phyloP scores from a whole-genome alignment of 331 rosid species.

The Malus hybrid region DNA sequence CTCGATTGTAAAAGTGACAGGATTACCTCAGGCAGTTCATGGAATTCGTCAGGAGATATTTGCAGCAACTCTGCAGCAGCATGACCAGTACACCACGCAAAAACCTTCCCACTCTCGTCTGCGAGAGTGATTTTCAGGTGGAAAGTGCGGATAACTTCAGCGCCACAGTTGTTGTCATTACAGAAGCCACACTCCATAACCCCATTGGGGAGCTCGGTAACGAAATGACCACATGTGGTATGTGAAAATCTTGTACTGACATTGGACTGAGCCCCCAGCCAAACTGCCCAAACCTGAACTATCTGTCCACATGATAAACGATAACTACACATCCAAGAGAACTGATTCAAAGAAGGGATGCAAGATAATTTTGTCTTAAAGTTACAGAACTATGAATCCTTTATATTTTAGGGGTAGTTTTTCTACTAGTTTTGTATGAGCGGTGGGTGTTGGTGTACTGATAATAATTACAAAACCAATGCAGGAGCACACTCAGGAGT shows the following conservation, averaged over 20 bases:
- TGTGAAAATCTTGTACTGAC: constrained; percentile 69
- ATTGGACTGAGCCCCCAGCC: constrained; percentile 46
- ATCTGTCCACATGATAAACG: constrained; percentile 33
- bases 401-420: not conserved
- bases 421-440: not conserved
- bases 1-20: not conserved
- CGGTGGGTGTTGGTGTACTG: not conserved
- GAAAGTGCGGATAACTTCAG: constrained; percentile 51
- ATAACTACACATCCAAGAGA: not conserved
- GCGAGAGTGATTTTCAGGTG: constrained; percentile 77
- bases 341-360: not conserved
- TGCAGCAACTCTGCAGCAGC: constrained; percentile 86
- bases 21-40: constrained; percentile 82
- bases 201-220: constrained; percentile 35
- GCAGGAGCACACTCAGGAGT: not conserved
- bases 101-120: constrained; percentile 57
- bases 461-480: not conserved
- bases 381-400: not conserved
- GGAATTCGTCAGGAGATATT: constrained; percentile 81
- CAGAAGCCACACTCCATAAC: constrained; percentile 65
- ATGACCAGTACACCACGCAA: constrained; percentile 87
- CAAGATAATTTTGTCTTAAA: not conserved
- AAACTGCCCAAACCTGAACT: constrained; percentile 42
- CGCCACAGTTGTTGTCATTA: constrained; percentile 25
- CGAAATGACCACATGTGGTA: constrained; percentile 69